These are phyloP conservation scores for Fusarium sp. DNA, from an alignment of 2,329 filamentous ascomycete species.

Conservation along the genomic window DNA sequence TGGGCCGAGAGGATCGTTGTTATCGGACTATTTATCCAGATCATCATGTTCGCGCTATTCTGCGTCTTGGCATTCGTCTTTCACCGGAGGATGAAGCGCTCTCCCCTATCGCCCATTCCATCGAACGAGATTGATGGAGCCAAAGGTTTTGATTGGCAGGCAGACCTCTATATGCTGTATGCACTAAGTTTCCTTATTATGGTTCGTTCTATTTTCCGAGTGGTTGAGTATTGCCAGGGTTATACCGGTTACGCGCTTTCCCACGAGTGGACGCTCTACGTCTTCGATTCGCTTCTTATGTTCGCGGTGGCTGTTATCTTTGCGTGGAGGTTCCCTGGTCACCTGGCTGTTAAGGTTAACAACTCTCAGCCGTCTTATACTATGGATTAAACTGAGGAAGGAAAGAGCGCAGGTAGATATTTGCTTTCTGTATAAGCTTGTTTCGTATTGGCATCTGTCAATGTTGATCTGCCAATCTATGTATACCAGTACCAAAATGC, in stretches of 20 bases:
- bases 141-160: not conserved
- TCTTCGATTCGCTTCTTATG: not conserved
- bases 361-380: too few relatives aligned
- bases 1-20: not conserved
- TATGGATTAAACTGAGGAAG: too few relatives aligned
- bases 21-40: not conserved
- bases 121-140: too few relatives aligned
- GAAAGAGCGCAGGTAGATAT: too few relatives aligned
- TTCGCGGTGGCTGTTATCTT: not conserved
- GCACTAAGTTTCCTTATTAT: not conserved
- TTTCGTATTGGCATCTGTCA: too few relatives aligned
- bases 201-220: not conserved
- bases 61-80: not conserved
- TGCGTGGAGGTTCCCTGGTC: not conserved
- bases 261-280: not conserved
- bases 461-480: too few relatives aligned
- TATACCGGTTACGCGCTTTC: not conserved
- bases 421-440: too few relatives aligned
- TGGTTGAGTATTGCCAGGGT: not conserved
- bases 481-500: too few relatives aligned
- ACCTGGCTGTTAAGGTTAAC: too few relatives aligned
- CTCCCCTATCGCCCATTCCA: too few relatives aligned
- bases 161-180: not conserved
- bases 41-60: not conserved
- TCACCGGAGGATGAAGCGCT: not conserved